A percentile compares a stretch with the other conserved stretches of the same genome.
phyloP scores from a whole-genome alignment of 2,329 filamentous ascomycete genomes.

The Parastagonospora nodorum region DNA sequence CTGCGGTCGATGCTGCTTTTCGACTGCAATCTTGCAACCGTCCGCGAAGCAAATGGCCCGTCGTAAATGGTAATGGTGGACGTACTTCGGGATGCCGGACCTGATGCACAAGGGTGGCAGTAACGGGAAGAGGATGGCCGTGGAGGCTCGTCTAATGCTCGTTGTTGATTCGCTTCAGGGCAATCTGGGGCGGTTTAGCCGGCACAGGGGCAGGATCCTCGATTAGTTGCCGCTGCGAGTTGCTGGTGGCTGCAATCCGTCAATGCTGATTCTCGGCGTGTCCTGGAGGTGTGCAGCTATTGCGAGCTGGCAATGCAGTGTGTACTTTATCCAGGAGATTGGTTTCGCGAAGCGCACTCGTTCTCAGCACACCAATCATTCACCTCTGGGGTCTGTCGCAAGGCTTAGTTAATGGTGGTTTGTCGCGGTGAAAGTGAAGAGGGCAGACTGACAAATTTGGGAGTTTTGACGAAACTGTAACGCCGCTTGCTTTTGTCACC shows the following conservation, averaged over 20 bases:
- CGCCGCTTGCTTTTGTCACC: constrained; percentile 24
- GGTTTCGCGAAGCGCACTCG: constrained; percentile 23
- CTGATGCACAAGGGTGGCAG: constrained; percentile 19
- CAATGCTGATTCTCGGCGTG: constrained; percentile 27
- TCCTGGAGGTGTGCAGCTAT: constrained; percentile 22
- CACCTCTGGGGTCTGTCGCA: constrained; percentile 13
- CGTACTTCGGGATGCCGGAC: constrained; percentile 16
- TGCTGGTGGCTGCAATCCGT: constrained; percentile 34
- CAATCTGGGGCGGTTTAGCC: constrained; percentile 45
- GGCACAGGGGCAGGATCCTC: constrained; percentile 43
- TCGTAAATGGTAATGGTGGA: constrained; percentile 8
- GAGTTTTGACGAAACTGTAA: constrained; percentile 10
- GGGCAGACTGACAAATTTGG: constrained; percentile 14
- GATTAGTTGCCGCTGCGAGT: constrained; percentile 45
- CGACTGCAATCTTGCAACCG: constrained; percentile 9
- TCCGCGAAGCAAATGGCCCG: constrained; percentile 7
- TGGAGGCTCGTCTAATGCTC: constrained; percentile 32
- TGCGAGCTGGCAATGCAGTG: constrained; percentile 25
- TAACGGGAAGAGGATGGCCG: constrained; percentile 20
- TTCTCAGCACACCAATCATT: constrained; percentile 20
- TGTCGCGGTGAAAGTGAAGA: constrained; percentile 6
- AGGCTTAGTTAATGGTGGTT: constrained; percentile 20
- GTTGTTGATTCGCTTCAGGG: constrained; percentile 46
- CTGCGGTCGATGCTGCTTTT: constrained; percentile 15
- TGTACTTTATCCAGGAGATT: constrained; percentile 38